phyloP scores from a whole-genome alignment of 352 stramenopile genomes.

The Phytopythium cucurbitacearum region DNA sequence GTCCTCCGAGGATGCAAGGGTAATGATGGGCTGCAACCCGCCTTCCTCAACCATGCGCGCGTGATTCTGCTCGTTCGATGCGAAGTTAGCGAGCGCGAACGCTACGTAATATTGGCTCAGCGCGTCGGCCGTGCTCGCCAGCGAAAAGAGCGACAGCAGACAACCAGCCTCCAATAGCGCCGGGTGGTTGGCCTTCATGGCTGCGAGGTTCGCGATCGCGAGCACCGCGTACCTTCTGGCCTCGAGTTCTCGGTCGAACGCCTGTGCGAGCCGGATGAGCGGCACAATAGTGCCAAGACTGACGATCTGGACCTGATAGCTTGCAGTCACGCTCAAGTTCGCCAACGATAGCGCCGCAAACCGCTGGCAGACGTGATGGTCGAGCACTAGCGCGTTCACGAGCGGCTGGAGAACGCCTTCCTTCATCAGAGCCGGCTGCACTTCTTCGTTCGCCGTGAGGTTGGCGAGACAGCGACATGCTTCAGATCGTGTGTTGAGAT shows the following conservation, averaged over 20 bases:
- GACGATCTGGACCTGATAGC: conserved; percentile 94
- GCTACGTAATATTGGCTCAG: conserved; percentile 95
- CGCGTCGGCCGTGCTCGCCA: conserved; percentile 91
- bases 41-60: conserved; percentile 93
- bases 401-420: conserved; percentile 91
- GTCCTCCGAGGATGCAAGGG: conserved; percentile 87
- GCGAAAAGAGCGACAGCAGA: conserved; percentile 88
- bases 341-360: conserved; percentile 92
- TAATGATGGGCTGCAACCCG: conserved; percentile 94
- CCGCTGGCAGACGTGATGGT: conserved; percentile 91
- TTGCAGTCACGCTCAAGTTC: conserved; percentile 92
- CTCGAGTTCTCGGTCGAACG: conserved; percentile 91
- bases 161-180: conserved; percentile 90
- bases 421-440: conserved; percentile 89
- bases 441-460: conserved; percentile 92
- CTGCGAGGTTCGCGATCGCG: conserved; percentile 93
- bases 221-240: conserved; percentile 92
- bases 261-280: conserved; percentile 83
- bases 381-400: conserved; percentile 82
- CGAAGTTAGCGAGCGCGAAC: conserved; percentile 94
- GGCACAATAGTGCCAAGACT: conserved; percentile 91
- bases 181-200: conserved; percentile 94
- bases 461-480: conserved; percentile 93
- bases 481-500: conserved; percentile 90
- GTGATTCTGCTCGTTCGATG: conserved; percentile 91